Conservation (phyloP, 768 basidiomycete genomes). For the Dictyophora rubrovolvata region DNA sequence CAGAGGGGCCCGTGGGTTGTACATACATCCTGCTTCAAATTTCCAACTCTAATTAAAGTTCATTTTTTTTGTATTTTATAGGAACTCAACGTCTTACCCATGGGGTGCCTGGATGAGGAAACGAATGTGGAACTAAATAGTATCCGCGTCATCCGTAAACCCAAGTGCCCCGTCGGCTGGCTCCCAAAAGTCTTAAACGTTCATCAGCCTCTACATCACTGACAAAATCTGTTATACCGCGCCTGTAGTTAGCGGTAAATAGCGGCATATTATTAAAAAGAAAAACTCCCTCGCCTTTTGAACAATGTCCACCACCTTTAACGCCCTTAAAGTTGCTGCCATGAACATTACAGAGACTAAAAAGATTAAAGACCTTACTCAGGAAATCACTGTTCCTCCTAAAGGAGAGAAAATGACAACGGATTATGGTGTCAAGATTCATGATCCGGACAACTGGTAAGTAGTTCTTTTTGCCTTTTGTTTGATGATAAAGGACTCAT, state of each 20-base stretch:
- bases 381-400: neutral
- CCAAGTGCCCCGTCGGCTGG: neutral
- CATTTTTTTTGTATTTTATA: too few species aligned
- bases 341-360: conserved; percentile 1
- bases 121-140: neutral
- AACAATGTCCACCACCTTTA: neutral
- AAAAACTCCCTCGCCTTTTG: neutral
- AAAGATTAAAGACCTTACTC: conserved; percentile 2
- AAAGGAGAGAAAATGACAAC: conserved; percentile 32
- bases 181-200: neutral
- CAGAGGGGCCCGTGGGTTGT: too few species aligned
- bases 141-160: neutral
- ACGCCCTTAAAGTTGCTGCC: neutral
- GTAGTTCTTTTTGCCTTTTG: conserved; percentile 8
- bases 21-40: too few species aligned
- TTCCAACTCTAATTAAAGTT: too few species aligned
- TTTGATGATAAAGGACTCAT: conserved; percentile 4
- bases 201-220: neutral
- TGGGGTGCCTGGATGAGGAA: too few species aligned
- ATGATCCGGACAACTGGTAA: conserved; percentile 60
- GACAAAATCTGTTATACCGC: neutral
- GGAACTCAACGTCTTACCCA: too few species aligned
- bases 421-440: conserved; percentile 48
- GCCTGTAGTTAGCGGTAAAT: neutral
- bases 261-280: neutral